Conservation (phyloP, 768 basidiomycete species). For the Trametes sanguinea region DNA sequence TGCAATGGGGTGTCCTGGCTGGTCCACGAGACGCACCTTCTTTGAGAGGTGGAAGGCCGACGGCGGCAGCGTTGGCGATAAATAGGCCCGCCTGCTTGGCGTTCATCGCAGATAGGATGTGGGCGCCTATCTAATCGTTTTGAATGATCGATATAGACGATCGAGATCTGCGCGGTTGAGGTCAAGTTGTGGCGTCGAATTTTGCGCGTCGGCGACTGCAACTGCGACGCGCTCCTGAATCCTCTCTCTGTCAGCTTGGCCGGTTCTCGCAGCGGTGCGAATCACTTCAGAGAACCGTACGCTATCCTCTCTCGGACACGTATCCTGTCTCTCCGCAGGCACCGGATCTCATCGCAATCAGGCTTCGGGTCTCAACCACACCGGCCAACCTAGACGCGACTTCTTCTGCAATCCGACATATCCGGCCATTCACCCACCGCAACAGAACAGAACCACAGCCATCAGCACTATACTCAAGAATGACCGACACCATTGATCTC, state of each 20-base stretch:
- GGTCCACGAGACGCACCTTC: not conserved
- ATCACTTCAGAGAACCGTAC: too few species aligned
- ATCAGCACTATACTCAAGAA: not conserved
- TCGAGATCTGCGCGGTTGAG: slow-evolving; percentile 1
- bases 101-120: not conserved
- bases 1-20: not conserved
- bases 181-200: slow-evolving; percentile 8
- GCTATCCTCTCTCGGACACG: too few species aligned
- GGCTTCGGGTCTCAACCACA: too few species aligned
- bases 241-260: not conserved
- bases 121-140: slow-evolving; percentile 1
- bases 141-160: slow-evolving; percentile 3
- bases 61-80: not conserved
- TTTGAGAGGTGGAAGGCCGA: slow-evolving; percentile 8
- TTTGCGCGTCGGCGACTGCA: not conserved
- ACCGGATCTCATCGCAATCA: too few species aligned
- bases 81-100: not conserved
- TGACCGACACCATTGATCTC: slow-evolving; percentile 15
- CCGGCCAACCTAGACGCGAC: too few species aligned
- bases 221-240: not conserved
- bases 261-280: too few species aligned
- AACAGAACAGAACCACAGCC: too few species aligned
- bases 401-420: too few species aligned
- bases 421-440: too few species aligned
- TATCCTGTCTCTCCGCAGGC: too few species aligned